These are phyloP conservation scores for Lachancea waltii DNA, from an alignment of 805 yeast species.

Conservation along the genomic window DNA sequence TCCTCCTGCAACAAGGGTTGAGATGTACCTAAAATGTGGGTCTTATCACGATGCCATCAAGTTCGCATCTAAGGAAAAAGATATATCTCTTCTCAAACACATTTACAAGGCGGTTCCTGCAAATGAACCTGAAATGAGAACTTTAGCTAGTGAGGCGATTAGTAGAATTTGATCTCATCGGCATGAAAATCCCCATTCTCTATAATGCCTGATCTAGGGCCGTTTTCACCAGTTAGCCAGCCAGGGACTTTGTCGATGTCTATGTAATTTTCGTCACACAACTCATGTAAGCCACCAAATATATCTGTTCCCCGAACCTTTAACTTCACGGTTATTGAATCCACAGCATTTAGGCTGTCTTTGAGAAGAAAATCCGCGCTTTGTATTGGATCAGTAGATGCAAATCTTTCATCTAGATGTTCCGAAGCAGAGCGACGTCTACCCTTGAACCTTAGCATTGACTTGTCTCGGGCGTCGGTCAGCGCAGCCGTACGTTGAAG, in stretches of 20 bases:
- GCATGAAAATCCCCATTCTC: constrained; percentile 33
- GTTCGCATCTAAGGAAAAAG: constrained; percentile 25
- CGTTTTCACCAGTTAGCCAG: constrained; percentile 77
- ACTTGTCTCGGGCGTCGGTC: constrained; percentile 32
- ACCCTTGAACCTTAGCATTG: constrained; percentile 59
- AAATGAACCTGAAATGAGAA: constrained; percentile 22
- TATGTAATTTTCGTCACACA: constrained; percentile 43
- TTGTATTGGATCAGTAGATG: constrained; percentile 56
- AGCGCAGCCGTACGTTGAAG: constrained; percentile 13
- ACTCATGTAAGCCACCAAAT: constrained; percentile 71
- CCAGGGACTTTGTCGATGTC: constrained; percentile 57
- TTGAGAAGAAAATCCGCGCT: constrained; percentile 41
- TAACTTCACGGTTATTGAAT: constrained; percentile 21
- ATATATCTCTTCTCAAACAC: constrained; percentile 20
- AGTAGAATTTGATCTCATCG: constrained; percentile 11
- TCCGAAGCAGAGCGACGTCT: constrained; percentile 10
- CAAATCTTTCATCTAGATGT: constrained; percentile 24
- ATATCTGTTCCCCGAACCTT: constrained; percentile 61
- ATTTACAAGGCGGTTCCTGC: constrained; percentile 21
- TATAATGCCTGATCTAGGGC: constrained; percentile 43
- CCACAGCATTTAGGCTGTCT: constrained; percentile 26
- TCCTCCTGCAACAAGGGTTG: constrained; percentile 41
- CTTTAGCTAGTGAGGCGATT: constrained; percentile 19
- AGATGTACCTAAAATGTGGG: constrained; percentile 46
- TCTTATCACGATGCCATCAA: constrained; percentile 44